These are phyloP conservation scores for Chaetoceros tenuissimus DNA, from an alignment of 108 stramenopile genomes.

Conservation along the genomic window DNA sequence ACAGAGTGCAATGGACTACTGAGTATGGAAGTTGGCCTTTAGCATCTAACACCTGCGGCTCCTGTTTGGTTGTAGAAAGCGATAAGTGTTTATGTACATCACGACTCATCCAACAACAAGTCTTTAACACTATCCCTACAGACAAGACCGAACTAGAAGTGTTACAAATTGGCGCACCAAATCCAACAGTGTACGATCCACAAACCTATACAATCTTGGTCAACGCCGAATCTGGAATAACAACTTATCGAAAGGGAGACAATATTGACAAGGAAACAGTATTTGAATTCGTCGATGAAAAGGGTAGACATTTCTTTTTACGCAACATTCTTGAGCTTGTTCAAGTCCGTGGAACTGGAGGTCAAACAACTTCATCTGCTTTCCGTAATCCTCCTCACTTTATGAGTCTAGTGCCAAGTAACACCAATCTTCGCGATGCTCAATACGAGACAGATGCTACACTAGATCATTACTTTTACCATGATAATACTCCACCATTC, in stretches of 20 bases:
- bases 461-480: slow-evolving; percentile 46
- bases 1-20: slow-evolving; percentile 20
- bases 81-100: slow-evolving; percentile 27
- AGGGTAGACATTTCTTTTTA: slow-evolving; percentile 3
- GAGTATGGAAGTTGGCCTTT: slow-evolving; percentile 20
- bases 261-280: neutral
- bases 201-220: neutral
- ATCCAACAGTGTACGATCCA: slow-evolving; percentile 10
- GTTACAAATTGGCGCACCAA: slow-evolving; percentile 15
- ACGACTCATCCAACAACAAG: slow-evolving; percentile 10
- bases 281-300: slow-evolving; percentile 10
- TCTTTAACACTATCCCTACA: slow-evolving; percentile 8
- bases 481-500: slow-evolving; percentile 46
- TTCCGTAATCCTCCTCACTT: slow-evolving; percentile 61
- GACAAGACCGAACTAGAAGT: neutral
- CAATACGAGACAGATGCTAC: slow-evolving; percentile 43
- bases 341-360: no score
- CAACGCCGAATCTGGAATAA: slow-evolving; percentile 1
- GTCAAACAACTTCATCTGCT: no score
- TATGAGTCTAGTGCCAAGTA: slow-evolving; percentile 22
- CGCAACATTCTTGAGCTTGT: slow-evolving; percentile 12
- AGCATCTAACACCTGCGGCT: slow-evolving; percentile 18
- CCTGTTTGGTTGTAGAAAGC: slow-evolving; percentile 16
- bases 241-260: neutral
- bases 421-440: slow-evolving; percentile 20